Percentiles rank a stretch among this genome's conserved stretches.
Evolutionary conservation across 331 rosid species (phyloP).

Genomic region (Pyrus hybrid): DNA sequence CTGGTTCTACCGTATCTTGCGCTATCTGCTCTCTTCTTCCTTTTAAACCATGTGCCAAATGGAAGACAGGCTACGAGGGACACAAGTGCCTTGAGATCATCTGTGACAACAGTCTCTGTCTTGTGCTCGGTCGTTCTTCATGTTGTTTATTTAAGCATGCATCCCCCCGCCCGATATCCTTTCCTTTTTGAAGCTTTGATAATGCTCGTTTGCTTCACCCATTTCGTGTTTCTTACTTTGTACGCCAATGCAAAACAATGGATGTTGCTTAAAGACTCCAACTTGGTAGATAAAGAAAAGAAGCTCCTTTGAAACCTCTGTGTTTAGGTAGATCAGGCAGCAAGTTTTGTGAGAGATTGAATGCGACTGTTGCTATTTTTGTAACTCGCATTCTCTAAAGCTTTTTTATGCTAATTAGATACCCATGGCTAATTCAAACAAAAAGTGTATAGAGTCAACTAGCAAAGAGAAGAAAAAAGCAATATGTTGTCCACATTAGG

Average conservation of each 20-base stretch:
- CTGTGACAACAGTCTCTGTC: slow-evolving; percentile 13
- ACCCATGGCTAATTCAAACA: too few species aligned
- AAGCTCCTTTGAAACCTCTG: slow-evolving; percentile 7
- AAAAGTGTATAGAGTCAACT: too few species aligned
- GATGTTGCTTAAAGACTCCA: slow-evolving; percentile 39
- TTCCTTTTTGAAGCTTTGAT: slow-evolving; percentile 82
- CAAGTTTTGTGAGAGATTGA: neutral
- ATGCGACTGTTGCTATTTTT: too few species aligned
- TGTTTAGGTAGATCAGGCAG: neutral
- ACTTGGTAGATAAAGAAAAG: slow-evolving; percentile 44
- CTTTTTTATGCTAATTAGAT: too few species aligned
- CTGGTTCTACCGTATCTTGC: slow-evolving; percentile 61
- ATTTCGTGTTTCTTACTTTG: slow-evolving; percentile 55
- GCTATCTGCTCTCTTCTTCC: slow-evolving; percentile 43
- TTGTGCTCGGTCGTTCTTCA: slow-evolving; percentile 52
- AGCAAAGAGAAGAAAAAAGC: too few species aligned
- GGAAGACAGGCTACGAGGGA: slow-evolving; percentile 20
- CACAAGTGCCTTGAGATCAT: slow-evolving; percentile 10
- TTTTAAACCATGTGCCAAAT: slow-evolving; percentile 31
- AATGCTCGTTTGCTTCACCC: slow-evolving; percentile 80
- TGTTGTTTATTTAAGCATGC: slow-evolving; percentile 52
- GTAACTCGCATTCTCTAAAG: too few species aligned
- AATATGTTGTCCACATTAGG: too few species aligned
- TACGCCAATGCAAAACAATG: slow-evolving; percentile 64
- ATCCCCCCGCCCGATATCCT: slow-evolving; percentile 69